Conservation (phyloP, 176 grass and related monocot genomes). For the Dactylis glomerata region DNA sequence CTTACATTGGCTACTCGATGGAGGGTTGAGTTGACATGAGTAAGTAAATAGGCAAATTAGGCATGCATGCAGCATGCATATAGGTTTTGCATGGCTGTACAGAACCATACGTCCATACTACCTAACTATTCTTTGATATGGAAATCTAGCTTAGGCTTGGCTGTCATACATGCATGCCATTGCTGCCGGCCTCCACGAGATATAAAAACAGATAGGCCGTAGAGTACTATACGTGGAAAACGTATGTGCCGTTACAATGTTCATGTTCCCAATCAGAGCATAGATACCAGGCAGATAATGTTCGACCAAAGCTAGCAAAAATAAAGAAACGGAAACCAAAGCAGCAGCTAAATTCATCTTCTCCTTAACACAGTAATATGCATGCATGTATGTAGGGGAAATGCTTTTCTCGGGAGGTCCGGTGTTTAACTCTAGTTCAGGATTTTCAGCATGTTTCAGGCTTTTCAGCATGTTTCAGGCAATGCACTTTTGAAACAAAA, state of each 20-base stretch:
- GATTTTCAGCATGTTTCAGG: no score
- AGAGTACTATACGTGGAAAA: slow-evolving; percentile 41
- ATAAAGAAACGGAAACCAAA: not conserved
- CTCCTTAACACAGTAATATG: not conserved
- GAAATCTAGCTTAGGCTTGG: slow-evolving; percentile 30
- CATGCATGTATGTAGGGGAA: no score
- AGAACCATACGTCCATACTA: slow-evolving; percentile 8
- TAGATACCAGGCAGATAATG: not conserved
- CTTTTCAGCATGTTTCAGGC: no score
- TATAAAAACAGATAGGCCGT: slow-evolving; percentile 12
- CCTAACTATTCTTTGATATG: slow-evolving; percentile 7
- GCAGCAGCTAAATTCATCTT: not conserved
- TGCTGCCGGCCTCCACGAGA: slow-evolving; percentile 15
- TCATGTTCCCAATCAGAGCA: slow-evolving; percentile 18
- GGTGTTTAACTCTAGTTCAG: no score
- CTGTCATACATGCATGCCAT: slow-evolving; percentile 20
- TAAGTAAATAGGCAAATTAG: slow-evolving; percentile 28
- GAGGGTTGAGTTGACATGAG: not conserved
- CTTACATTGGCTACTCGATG: not conserved
- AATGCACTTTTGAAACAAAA: no score
- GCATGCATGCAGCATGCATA: not conserved
- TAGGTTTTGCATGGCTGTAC: slow-evolving; percentile 5
- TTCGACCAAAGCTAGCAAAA: slow-evolving; percentile 8
- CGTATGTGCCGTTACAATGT: not conserved
- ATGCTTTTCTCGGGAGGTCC: no score